A percentile compares a stretch with the other conserved stretches of the same genome.
These are phyloP conservation scores for Tilletia walkeri DNA, from an alignment of 1,284 basidiomycete genomes.

Conservation along the genomic window DNA sequence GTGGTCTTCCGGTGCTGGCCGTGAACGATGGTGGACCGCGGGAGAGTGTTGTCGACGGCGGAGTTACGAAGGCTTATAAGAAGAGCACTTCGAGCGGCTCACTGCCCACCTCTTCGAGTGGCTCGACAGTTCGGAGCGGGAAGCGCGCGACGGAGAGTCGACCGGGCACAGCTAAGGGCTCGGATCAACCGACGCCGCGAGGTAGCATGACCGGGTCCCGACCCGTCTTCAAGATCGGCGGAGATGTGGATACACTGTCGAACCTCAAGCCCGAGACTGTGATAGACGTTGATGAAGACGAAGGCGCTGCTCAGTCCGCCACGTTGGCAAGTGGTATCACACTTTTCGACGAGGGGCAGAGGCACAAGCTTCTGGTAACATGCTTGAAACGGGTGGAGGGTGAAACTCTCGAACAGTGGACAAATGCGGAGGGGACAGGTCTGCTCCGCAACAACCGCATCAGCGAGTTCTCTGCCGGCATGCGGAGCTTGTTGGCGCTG, in stretches of 20 bases:
- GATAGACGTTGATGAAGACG: slow-evolving; percentile 1
- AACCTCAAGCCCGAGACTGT: slow-evolving; percentile 3
- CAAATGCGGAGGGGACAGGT: slow-evolving; percentile 64
- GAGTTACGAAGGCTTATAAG: slow-evolving; percentile 9
- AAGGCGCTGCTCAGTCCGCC: background rate
- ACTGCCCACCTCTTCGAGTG: background rate
- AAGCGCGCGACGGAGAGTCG: background rate
- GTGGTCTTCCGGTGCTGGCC: slow-evolving; percentile 83
- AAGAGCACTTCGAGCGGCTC: slow-evolving; percentile 1
- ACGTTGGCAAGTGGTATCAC: background rate
- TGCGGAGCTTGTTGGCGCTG: slow-evolving; percentile 67
- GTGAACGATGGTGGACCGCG: slow-evolving; percentile 86
- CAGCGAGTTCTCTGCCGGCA: slow-evolving; percentile 68
- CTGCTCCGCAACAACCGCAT: slow-evolving; percentile 65
- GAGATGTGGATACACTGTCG: background rate
- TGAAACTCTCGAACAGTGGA: background rate
- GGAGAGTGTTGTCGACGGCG: slow-evolving; percentile 74
- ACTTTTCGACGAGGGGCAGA: slow-evolving; percentile 4
- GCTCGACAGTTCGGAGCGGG: slow-evolving; percentile 4
- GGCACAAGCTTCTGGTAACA: background rate
- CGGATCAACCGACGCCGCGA: background rate
- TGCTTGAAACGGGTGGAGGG: slow-evolving; percentile 4
- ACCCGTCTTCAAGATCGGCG: slow-evolving; percentile 7
- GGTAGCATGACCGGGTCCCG: slow-evolving; percentile 14
- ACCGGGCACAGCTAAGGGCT: slow-evolving; percentile 2